Percentiles rank a stretch among this genome's conserved stretches.
Conservation (phyloP, 306 rosid species). For the Cyamopsis tetragonoloba region DNA sequence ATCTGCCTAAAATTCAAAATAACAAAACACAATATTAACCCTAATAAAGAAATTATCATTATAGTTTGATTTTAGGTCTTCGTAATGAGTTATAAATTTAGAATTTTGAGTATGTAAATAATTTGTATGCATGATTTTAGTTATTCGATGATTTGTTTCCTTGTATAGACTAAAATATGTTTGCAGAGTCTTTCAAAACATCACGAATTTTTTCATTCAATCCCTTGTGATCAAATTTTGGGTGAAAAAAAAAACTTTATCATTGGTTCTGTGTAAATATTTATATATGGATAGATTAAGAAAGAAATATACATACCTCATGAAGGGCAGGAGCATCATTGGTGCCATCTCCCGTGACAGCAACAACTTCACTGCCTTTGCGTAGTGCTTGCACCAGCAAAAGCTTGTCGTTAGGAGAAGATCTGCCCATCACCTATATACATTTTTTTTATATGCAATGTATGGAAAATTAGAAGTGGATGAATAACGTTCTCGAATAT, state of each 20-base stretch:
- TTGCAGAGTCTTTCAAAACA: too few relatives aligned
- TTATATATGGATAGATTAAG: too few relatives aligned
- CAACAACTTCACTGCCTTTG: conserved; percentile 91
- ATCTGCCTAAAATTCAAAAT: conserved; percentile 84
- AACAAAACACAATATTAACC: conserved; percentile 36
- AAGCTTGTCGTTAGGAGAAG: conserved; percentile 98
- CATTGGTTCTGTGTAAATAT: too few relatives aligned
- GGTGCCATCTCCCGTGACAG: conserved; percentile 99
- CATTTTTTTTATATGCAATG: neutral
- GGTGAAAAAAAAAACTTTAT: too few relatives aligned
- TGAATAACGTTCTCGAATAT: conserved; percentile 14
- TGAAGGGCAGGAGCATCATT: conserved; percentile 99
- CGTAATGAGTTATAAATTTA: neutral
- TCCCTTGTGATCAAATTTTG: too few relatives aligned
- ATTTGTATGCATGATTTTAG: conserved; percentile 1
- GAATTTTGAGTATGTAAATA: neutral
- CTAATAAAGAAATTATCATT: conserved; percentile 8
- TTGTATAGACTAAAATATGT: neutral
- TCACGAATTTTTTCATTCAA: too few relatives aligned
- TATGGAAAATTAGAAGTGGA: too few relatives aligned
- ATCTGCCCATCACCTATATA: conserved; percentile 92
- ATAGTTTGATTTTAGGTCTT: neutral
- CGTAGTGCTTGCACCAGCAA: conserved; percentile 98
- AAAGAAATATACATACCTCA: conserved; percentile 60
- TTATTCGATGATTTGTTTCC: conserved; percentile 7